Conservation (phyloP, 1,284 basidiomycete species). For the Gomphus sp. region DNA sequence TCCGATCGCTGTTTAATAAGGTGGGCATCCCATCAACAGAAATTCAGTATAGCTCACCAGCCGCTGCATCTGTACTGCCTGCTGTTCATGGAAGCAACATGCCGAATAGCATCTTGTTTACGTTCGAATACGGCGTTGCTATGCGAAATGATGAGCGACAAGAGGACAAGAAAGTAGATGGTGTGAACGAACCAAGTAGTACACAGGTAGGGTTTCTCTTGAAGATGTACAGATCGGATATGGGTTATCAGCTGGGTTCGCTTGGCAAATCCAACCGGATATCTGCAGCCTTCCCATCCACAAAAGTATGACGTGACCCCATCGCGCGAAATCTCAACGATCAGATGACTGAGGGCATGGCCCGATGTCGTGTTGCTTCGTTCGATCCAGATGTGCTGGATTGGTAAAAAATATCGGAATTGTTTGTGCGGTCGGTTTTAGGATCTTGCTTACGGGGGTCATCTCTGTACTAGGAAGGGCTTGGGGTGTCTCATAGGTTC, state of each 20-base stretch:
- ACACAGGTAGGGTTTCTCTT: constrained; percentile 8
- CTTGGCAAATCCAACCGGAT: constrained; percentile 1
- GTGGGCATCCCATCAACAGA: background rate
- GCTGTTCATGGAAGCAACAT: constrained; percentile 7
- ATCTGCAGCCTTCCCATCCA: constrained; percentile 6
- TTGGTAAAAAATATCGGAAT: background rate
- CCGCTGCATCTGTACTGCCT: constrained; percentile 9
- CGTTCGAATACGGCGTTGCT: constrained; percentile 8
- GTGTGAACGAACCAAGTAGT: constrained; percentile 8
- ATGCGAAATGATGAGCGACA: background rate
- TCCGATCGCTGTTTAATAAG: background rate
- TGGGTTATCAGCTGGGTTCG: constrained; percentile 4
- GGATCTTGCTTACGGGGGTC: background rate
- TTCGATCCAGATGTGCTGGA: background rate
- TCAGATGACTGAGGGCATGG: background rate
- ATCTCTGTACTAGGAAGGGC: background rate
- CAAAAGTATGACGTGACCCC: constrained; percentile 4
- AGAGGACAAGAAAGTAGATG: background rate
- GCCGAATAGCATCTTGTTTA: constrained; percentile 6
- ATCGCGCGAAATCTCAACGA: background rate
- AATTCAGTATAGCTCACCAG: background rate
- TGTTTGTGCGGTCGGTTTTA: background rate
- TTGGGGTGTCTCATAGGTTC: background rate
- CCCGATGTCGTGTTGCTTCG: background rate
- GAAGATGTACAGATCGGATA: constrained; percentile 9